These are phyloP conservation scores for Mitragyna speciosa DNA, from an alignment of 257 asterid species.

Conservation along the genomic window DNA sequence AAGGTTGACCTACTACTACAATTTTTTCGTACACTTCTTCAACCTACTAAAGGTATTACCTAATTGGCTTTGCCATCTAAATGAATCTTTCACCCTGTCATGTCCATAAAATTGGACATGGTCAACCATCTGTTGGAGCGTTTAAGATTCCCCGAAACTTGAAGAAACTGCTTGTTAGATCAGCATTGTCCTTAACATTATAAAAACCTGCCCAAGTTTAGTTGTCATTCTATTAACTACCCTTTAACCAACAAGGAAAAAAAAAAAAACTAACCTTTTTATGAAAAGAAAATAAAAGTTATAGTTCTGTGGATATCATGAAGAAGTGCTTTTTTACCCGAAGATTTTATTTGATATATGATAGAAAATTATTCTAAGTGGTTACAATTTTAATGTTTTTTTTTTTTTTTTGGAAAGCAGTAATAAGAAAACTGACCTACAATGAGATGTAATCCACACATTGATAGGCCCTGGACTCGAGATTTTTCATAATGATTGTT, in stretches of 20 bases:
- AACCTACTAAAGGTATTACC: neutral
- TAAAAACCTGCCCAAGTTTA: neutral
- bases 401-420: neutral
- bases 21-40: neutral
- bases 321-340: no score
- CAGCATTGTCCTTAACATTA: neutral
- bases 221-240: neutral
- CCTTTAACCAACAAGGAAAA: neutral
- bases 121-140: neutral
- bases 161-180: neutral
- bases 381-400: neutral
- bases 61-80: constrained; percentile 1
- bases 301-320: neutral
- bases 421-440: neutral
- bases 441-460: neutral
- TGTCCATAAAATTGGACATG: constrained; percentile 4
- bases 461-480: neutral
- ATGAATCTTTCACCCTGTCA: constrained; percentile 3
- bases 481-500: neutral
- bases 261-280: neutral
- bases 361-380: neutral
- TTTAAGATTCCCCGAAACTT: neutral
- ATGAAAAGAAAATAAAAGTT: neutral
- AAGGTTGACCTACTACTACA: neutral
- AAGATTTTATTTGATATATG: neutral